A percentile compares a stretch with the other conserved stretches of the same genome.
These are phyloP conservation scores for Sporothrix schenckii DNA, from an alignment of 2,329 filamentous ascomycete genomes.

Conservation along the genomic window DNA sequence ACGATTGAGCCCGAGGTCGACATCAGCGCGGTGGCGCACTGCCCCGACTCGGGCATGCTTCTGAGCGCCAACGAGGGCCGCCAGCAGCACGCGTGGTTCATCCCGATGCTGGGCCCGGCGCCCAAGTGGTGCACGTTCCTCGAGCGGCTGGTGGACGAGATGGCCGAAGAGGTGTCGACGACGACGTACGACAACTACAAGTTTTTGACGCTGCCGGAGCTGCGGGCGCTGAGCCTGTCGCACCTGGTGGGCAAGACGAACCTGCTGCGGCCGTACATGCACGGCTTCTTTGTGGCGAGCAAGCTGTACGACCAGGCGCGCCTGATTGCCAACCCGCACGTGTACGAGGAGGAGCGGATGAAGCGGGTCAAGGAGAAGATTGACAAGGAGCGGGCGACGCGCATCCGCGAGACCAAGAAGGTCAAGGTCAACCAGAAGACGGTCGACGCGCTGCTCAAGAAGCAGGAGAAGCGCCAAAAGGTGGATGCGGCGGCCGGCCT, in stretches of 20 bases:
- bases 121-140: slow-evolving; percentile 96
- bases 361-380: slow-evolving; percentile 95
- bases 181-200: slow-evolving; percentile 99
- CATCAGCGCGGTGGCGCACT: slow-evolving; percentile 92
- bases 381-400: slow-evolving; percentile 91
- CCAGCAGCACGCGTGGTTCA: slow-evolving; percentile 78
- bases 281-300: slow-evolving; percentile 96
- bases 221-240: slow-evolving; percentile 81
- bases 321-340: slow-evolving; percentile 88
- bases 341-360: slow-evolving; percentile 87
- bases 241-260: slow-evolving; percentile 91
- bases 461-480: slow-evolving; percentile 61
- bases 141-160: slow-evolving; percentile 97
- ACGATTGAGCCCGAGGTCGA: slow-evolving; percentile 94
- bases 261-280: slow-evolving; percentile 93
- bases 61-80: slow-evolving; percentile 95
- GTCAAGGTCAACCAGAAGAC: slow-evolving; percentile 91
- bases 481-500: slow-evolving; percentile 66
- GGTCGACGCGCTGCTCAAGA: slow-evolving; percentile 72
- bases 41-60: slow-evolving; percentile 89
- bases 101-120: slow-evolving; percentile 66
- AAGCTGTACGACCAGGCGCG: slow-evolving; percentile 93
- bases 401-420: slow-evolving; percentile 94
- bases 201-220: slow-evolving; percentile 86
- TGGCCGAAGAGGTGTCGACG: slow-evolving; percentile 79